A percentile compares a stretch with the other conserved stretches of the same genome.
These are phyloP conservation scores for Alternaria ventricosa DNA, from an alignment of 2,329 filamentous ascomycete genomes.

Conservation along the genomic window DNA sequence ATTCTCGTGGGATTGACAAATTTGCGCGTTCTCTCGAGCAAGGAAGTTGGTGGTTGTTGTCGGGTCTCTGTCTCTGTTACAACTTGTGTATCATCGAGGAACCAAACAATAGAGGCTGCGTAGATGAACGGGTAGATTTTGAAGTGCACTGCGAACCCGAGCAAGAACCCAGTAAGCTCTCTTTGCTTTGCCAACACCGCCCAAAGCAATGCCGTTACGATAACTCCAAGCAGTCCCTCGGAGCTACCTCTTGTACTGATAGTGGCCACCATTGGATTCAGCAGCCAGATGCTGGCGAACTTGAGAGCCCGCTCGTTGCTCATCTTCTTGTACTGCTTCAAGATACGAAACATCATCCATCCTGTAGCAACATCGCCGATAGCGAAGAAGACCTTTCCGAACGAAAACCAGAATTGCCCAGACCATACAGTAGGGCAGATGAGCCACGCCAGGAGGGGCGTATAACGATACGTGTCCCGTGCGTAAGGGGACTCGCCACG, in stretches of 20 bases:
- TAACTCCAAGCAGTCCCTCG: conserved; percentile 84
- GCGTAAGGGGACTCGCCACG: conserved; percentile 78
- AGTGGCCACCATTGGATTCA: conserved; percentile 97
- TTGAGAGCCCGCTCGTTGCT: conserved; percentile 63
- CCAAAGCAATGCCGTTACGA: conserved; percentile 85
- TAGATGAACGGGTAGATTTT: conserved; percentile 99
- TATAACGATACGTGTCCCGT: conserved; percentile 96
- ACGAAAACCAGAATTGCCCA: conserved; percentile 71
- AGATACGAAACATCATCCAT: conserved; percentile 70
- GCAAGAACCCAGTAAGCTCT: conserved; percentile 71
- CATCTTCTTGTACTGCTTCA: conserved; percentile 51
- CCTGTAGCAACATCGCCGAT: conserved; percentile 83
- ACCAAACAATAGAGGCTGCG: conserved; percentile 79
- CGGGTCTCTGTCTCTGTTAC: conserved; percentile 3
- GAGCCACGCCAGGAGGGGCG: conserved; percentile 89
- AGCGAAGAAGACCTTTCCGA: conserved; percentile 88
- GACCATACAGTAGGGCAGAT: conserved; percentile 78
- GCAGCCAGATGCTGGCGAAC: conserved; percentile 87
- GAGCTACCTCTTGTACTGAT: conserved; percentile 96
- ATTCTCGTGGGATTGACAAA: conserved; percentile 56
- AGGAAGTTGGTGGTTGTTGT: conserved; percentile 16
- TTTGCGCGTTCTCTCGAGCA: conserved; percentile 24
- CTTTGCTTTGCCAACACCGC: conserved; percentile 71
- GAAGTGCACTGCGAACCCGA: conserved; percentile 90
- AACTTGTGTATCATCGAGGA: conserved; percentile 68